Conservation (phyloP, 768 basidiomycete genomes). For the Phylloporus sp. region DNA sequence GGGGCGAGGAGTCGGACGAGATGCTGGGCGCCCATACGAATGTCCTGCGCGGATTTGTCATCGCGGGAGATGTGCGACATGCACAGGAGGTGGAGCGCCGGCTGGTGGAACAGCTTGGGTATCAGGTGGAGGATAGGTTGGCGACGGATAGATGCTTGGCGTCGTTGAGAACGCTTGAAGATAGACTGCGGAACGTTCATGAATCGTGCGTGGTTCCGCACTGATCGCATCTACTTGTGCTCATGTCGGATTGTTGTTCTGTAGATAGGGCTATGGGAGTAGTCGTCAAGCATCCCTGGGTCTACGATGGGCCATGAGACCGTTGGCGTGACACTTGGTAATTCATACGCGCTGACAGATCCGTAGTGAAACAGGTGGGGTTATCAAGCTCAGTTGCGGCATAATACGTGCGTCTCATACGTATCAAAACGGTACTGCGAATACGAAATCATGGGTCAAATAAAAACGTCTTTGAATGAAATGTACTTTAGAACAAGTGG, state of each 20-base stretch:
- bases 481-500: not conserved
- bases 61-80: constrained; percentile 24
- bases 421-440: not conserved
- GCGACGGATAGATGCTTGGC: constrained; percentile 22
- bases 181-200: not conserved
- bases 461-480: not conserved
- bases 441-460: not conserved
- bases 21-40: constrained; percentile 36
- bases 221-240: not conserved
- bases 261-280: not conserved
- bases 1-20: not conserved
- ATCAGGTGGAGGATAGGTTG: constrained; percentile 21
- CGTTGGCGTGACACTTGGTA: not conserved
- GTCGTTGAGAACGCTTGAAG: constrained; percentile 21
- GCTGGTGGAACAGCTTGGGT: constrained; percentile 18
- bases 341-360: not conserved
- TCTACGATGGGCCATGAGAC: not conserved
- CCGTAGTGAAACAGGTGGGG: not conserved
- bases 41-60: constrained; percentile 37
- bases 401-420: not conserved
- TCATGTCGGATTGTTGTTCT: not conserved
- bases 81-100: constrained; percentile 32
- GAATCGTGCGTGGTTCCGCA: not conserved
- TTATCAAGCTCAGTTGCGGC: not conserved
- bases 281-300: not conserved